Base-by-base conservation (phyloP, 371 early-diverging fungal species). In the Catenaria anguillulae region DNA sequence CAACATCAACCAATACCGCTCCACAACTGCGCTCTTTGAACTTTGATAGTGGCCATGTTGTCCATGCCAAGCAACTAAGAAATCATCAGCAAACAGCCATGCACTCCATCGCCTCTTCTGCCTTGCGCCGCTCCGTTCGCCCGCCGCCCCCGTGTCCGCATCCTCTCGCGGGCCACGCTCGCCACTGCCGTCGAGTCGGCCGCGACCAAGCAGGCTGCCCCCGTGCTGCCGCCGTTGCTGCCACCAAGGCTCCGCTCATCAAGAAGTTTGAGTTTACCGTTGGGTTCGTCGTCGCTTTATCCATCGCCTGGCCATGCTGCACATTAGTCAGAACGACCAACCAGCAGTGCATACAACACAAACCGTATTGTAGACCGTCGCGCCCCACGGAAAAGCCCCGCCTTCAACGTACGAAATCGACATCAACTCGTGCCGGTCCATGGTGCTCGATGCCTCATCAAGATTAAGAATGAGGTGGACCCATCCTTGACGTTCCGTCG, bases 391-490 rank as follows among this genome's bases (percentile, higher is more conserved):
- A 83, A 62, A 91, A 93, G 78, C 97, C 97, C 40, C 71, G 74
- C 61, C 76, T 93, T 65, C 85, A 92, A 77, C 75, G n/a, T 97
- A 92, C 75, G 74, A 84, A 70, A 78, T 97, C 40, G 90, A 97
- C 71, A 74, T 92, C 72, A 89, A 87, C 78, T 62, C 73, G 52
- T 91, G 92, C 70, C 94, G 94, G 26, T 94, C 95, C 60, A 94
- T 94, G 93, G 79, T 93, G 15, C 79, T 94, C 43, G 71, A 93
- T 42, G 86, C 92, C 40, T 40, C 40, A 40, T 40, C 40, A 92
- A 93, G 71, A 93, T 93, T 70, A 96, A 96, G 77, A 93, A 93
- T 74, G 93, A 93, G 71, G 77, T 84, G 29, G 97, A 93, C 71
- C 82, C 92, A 46, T 90, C 93, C 21, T 77, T 93, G 62, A 91